These are phyloP conservation scores for Hericium rajendrae DNA, from an alignment of 768 basidiomycete genomes.

Conservation along the genomic window DNA sequence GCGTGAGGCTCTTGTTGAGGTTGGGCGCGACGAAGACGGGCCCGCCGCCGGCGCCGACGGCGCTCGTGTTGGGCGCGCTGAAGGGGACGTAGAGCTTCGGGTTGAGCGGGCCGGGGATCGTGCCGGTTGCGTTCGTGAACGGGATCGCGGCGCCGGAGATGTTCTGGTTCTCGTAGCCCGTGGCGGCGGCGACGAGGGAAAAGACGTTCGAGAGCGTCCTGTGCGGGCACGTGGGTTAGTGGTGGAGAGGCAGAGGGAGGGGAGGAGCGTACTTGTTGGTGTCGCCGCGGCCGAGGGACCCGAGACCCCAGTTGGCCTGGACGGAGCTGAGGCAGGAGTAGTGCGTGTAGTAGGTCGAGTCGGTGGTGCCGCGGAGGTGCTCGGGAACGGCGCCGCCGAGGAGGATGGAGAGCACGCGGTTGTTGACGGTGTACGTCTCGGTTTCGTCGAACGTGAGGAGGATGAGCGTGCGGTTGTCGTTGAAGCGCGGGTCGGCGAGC, in stretches of 20 bases:
- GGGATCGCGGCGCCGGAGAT: constrained; percentile 21
- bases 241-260: not conserved
- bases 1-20: constrained; percentile 27
- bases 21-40: constrained; percentile 27
- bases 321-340: constrained; percentile 49
- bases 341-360: constrained; percentile 50
- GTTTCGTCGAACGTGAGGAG: constrained; percentile 58
- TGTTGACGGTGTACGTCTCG: constrained; percentile 31
- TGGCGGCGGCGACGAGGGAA: constrained; percentile 35
- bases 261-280: constrained; percentile 31
- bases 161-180: constrained; percentile 33
- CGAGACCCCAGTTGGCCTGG: constrained; percentile 52
- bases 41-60: constrained; percentile 33
- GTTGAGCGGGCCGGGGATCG: constrained; percentile 36
- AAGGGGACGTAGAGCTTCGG: constrained; percentile 31
- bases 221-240: not conserved
- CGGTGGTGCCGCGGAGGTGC: constrained; percentile 32
- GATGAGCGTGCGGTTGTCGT: constrained; percentile 44
- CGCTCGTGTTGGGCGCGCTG: constrained; percentile 31
- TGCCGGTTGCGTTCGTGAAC: constrained; percentile 31
- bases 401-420: constrained; percentile 36
- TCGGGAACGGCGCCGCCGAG: constrained; percentile 38
- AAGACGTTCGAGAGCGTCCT: constrained; percentile 40
- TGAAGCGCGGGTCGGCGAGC: constrained; percentile 41
- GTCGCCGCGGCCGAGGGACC: constrained; percentile 49